These are phyloP conservation scores for Trametes villosa DNA, from an alignment of 768 basidiomycete species.

Conservation along the genomic window DNA sequence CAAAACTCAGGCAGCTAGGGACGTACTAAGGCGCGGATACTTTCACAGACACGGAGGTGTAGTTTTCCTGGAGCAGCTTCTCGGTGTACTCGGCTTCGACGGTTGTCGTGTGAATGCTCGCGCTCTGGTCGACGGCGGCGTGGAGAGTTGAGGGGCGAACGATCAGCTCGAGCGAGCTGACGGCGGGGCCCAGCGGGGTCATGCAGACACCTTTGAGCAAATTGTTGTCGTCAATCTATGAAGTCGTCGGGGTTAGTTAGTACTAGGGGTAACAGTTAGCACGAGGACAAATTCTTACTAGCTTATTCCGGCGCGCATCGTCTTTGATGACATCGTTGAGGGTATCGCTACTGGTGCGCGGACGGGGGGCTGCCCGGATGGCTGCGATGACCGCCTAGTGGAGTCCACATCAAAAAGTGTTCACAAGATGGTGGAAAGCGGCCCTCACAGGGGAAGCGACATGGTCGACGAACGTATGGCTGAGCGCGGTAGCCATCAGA, in stretches of 20 bases:
- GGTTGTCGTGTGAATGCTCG: background rate
- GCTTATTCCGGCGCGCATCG: background rate
- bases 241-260: background rate
- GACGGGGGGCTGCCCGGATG: background rate
- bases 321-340: background rate
- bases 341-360: background rate
- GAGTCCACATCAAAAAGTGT: background rate
- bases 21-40: conserved; percentile 1
- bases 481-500: too few species aligned
- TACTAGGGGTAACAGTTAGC: too few species aligned
- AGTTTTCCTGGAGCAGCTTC: background rate
- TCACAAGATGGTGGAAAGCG: background rate
- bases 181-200: background rate
- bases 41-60: conserved; percentile 1
- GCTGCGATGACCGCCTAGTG: background rate
- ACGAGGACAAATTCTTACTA: background rate
- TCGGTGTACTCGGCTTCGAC: conserved; percentile 6
- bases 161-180: conserved; percentile 3
- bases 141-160: background rate
- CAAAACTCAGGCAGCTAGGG: too few species aligned
- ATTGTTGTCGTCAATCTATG: conserved; percentile 3
- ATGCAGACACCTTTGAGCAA: background rate
- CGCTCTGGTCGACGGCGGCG: background rate
- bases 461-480: background rate
- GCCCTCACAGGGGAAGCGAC: background rate